Evolutionary conservation across 257 asterid genomes (phyloP), one percentile per base, ranked within the genome.

Genomic region (Forsythia suspensa): DNA sequence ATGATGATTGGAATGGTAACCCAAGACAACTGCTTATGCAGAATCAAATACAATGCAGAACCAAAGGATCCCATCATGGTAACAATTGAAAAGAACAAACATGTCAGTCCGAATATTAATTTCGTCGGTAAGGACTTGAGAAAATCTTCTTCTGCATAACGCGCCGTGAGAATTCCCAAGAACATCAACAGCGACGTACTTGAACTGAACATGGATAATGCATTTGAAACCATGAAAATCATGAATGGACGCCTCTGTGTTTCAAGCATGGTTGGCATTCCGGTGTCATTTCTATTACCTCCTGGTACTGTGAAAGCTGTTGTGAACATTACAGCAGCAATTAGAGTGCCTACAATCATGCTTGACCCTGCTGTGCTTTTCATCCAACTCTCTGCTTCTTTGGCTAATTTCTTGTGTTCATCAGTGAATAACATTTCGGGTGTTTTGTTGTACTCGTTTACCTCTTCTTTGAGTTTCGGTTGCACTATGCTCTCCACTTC

Each of bases 231-330:
- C 76, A 82, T 77, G 82, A 85, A 85, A 29, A 79, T 21, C 72
- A 81, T 16, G 75, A 85, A 81, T 13, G 74, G 24, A 0, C 8
- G 46, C 0, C 80, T 80, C 3, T 79, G 78, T 6, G 73, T 24
- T 0, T 59, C 77, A 29, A 76, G 11, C 82, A 85, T 72, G 5
- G 51, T 46, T 1, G 85, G 89, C 12, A 61, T n/a, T 1, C 87
- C 86, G 0, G 40, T 21, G 2, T 52, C 40, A 3, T 46, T 51
- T 4, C 69, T 43, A 36, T 77, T 82, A 71, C 89, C 89, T 11
- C 89, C 84, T 15, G 89, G 89, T 6, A 86, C 79, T 4, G 85
- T 85, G 29, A 83, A 85, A 6, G 83, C 85, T 4, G 89, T 76
- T 9, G 89, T 82, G 65, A 85, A 80, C 81, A 85, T 78, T 29